A percentile compares a stretch with the other conserved stretches of the same genome.
Evolutionary conservation across 169 alveolate species (phyloP).

Genomic region (Babesia gibsoni): DNA sequence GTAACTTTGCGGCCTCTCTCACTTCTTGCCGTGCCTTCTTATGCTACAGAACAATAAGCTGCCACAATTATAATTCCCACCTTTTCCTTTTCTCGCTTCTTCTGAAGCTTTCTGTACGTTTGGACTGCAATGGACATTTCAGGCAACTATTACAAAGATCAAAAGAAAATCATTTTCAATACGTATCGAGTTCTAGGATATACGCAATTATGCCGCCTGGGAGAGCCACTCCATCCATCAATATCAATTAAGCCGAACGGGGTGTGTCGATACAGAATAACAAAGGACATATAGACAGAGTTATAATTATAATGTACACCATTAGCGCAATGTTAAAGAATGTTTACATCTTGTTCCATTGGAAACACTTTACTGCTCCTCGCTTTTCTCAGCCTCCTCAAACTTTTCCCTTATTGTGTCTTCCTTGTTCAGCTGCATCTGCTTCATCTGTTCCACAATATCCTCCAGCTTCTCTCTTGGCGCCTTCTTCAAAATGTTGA

Average conservation of each 20-base stretch:
- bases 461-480: conserved; percentile 74
- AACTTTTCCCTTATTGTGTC: neutral
- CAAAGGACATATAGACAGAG: no score
- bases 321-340: no score
- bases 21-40: conserved; percentile 39
- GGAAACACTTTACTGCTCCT: no score
- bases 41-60: neutral
- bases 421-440: conserved; percentile 50
- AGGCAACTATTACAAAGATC: neutral
- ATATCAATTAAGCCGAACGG: no score
- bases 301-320: no score
- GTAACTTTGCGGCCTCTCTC: conserved; percentile 40
- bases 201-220: no score
- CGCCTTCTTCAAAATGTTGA: conserved; percentile 73
- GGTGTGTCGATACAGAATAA: no score
- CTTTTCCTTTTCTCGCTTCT: conserved; percentile 66
- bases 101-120: conserved; percentile 50
- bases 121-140: conserved; percentile 59
- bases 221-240: no score
- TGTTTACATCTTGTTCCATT: no score
- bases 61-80: neutral
- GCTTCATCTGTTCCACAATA: conserved; percentile 65
- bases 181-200: no score
- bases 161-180: no score
- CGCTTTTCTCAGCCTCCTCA: neutral